Evolutionary conservation across 768 basidiomycete genomes (phyloP), one percentile per base, ranked within the genome.

Genomic region (Leccinum incarnatum): DNA sequence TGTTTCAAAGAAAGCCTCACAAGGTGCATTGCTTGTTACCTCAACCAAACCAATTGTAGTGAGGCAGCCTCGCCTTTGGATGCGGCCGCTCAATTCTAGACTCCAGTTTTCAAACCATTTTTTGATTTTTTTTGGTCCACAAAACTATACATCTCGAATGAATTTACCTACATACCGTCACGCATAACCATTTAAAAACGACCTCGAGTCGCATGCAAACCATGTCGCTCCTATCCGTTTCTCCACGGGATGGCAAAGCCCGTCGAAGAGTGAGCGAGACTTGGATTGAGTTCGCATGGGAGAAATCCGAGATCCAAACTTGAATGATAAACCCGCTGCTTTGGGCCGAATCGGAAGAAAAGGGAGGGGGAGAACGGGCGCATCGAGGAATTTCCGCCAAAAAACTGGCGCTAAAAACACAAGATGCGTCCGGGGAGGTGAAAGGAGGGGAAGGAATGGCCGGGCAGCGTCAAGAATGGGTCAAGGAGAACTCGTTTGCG

Each of bases 341-440:
- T 9, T 9, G 15, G 30, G 23, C 57, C 40, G n/a, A 21, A 36
- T 6, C 27, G 34, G 25, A 34, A 5, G 37, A 19, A 19, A 19
- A 42, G n/a, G 12, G 3, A 14, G 21, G 50, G 60, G 60, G 46
- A 49, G 60, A n/a, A 62, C 51, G 46, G 27, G 15, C 29, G 5
- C 60, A 57, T 53, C 51, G 14, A 42, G 11, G 25, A 48, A 55
- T 37, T 61, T 61, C 59, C 59, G 34, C 37, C 60, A 49, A 51
- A 15, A 50, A 23, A 48, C 37, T 27, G 46, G 61, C 51, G 30
- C 21, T 53, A 50, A 57, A 57, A 53, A n/a, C 47, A 7, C 55
- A 14, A 53, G 61, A 52, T 42, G 37, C 21, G 21, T 36, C 47
- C 51, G 47, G 61, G 51, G 40, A 53, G 48, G 19, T 11, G 47